Conservation (phyloP, 2,329 filamentous ascomycete species). For the Penicillium sp. region DNA sequence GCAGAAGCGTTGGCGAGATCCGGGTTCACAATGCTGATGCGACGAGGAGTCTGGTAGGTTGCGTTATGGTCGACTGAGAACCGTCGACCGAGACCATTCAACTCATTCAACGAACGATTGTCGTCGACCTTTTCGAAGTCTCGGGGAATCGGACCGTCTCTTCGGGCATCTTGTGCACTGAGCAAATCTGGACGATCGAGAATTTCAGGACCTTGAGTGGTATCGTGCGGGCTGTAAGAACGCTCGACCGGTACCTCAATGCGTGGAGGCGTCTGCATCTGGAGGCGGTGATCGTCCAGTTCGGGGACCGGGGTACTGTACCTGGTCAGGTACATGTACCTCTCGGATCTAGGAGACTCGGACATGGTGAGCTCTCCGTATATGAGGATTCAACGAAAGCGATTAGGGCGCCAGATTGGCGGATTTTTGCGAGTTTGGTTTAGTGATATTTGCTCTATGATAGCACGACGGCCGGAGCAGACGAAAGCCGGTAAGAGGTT, state of each 20-base stretch:
- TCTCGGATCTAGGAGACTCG: conserved; percentile 57
- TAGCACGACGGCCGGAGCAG: conserved; percentile 20
- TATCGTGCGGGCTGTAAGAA: conserved; percentile 29
- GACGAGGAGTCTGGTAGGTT: conserved; percentile 27
- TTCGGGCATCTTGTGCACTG: conserved; percentile 41
- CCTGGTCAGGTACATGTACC: conserved; percentile 49
- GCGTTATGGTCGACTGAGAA: conserved; percentile 38
- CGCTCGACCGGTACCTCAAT: conserved; percentile 33
- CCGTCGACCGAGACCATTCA: conserved; percentile 30
- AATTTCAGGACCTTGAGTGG: conserved; percentile 41
- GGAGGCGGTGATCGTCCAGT: conserved; percentile 73
- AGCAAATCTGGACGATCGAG: conserved; percentile 43
- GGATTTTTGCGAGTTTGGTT: conserved; percentile 1
- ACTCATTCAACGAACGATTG: conserved; percentile 40
- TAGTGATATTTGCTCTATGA: conserved; percentile 11
- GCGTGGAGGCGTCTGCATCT: conserved; percentile 31
- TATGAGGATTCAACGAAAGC: background rate
- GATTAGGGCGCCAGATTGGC: conserved; percentile 17
- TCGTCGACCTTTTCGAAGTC: conserved; percentile 90
- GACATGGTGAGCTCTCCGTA: conserved; percentile 31
- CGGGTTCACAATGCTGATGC: conserved; percentile 31
- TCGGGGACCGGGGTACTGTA: conserved; percentile 57
- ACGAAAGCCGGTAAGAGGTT: conserved; percentile 23
- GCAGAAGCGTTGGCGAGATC: conserved; percentile 38
- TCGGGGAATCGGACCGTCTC: conserved; percentile 49